Conservation (phyloP, 2,329 filamentous ascomycete species). For the Grosmannia penicillata region DNA sequence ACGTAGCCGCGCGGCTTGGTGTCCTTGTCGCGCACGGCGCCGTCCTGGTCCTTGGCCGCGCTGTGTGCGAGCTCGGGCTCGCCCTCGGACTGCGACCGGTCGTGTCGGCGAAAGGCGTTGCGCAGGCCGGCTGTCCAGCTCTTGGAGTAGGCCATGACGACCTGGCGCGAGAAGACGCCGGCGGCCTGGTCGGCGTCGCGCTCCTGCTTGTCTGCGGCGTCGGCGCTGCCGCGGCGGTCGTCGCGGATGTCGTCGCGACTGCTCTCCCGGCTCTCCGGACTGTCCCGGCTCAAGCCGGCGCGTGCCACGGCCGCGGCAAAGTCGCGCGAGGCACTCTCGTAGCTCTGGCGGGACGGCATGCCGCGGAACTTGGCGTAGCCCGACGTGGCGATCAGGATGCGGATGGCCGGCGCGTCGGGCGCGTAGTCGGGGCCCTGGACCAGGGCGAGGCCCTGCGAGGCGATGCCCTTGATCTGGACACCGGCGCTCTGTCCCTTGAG, state of each 20-base stretch:
- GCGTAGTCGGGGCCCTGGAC: too few species aligned
- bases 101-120: slow-evolving; percentile 23
- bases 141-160: slow-evolving; percentile 42
- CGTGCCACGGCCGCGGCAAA: neutral
- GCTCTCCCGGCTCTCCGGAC: too few species aligned
- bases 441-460: too few species aligned
- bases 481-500: too few species aligned
- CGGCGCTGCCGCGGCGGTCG: too few species aligned
- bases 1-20: slow-evolving; percentile 55
- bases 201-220: too few species aligned
- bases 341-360: slow-evolving; percentile 21
- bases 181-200: too few species aligned
- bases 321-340: slow-evolving; percentile 3
- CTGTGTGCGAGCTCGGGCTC: neutral
- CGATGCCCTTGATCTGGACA: too few species aligned
- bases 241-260: neutral
- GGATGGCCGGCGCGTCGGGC: slow-evolving; percentile 25
- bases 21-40: too few species aligned
- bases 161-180: slow-evolving; percentile 30
- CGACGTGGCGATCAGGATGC: slow-evolving; percentile 36
- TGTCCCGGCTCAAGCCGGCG: too few species aligned
- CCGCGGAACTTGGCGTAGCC: slow-evolving; percentile 43
- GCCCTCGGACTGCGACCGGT: slow-evolving; percentile 1
- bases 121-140: slow-evolving; percentile 32
- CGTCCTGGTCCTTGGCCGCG: slow-evolving; percentile 9